phyloP scores from a whole-genome alignment of 768 basidiomycete genomes.

The Leccinum subgranulosum region DNA sequence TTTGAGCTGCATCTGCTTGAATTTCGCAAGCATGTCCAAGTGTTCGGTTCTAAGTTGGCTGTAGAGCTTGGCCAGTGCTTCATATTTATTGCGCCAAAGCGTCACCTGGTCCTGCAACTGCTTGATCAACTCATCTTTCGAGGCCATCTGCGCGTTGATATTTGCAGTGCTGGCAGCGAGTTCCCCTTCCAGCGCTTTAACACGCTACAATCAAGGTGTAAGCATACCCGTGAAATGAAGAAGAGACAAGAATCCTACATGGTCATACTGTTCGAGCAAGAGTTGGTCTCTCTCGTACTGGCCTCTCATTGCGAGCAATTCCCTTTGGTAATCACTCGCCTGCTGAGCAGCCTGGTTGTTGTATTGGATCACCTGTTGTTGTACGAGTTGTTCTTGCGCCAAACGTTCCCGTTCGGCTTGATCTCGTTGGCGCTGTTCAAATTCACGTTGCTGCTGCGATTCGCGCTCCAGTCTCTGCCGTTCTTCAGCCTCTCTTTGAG shows the following conservation, averaged over 20 bases:
- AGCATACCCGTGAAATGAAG: slow-evolving; percentile 1
- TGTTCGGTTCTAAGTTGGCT: slow-evolving; percentile 97
- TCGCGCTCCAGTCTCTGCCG: slow-evolving; percentile 74
- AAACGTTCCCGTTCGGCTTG: slow-evolving; percentile 86
- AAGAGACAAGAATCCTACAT: slow-evolving; percentile 44
- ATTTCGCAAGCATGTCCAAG: slow-evolving; percentile 94
- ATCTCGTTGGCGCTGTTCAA: slow-evolving; percentile 81
- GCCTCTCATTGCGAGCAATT: slow-evolving; percentile 89
- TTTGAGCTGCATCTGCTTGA: slow-evolving; percentile 96
- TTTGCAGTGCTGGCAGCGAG: slow-evolving; percentile 70
- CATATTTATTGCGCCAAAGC: slow-evolving; percentile 98
- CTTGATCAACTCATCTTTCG: slow-evolving; percentile 94
- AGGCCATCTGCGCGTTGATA: slow-evolving; percentile 77
- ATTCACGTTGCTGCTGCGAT: slow-evolving; percentile 78
- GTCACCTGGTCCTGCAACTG: slow-evolving; percentile 96
- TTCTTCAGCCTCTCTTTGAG: slow-evolving; percentile 81
- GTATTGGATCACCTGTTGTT: slow-evolving; percentile 78
- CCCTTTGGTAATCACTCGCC: slow-evolving; percentile 79
- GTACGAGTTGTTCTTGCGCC: slow-evolving; percentile 87
- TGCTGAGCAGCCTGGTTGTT: slow-evolving; percentile 76
- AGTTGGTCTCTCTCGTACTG: slow-evolving; percentile 99
- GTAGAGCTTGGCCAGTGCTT: slow-evolving; percentile 96
- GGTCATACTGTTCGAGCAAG: slow-evolving; percentile 95
- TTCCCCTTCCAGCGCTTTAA: slow-evolving; percentile 93
- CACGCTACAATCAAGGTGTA: slow-evolving; percentile 54